Evolutionary conservation across 2,329 filamentous ascomycete species (phyloP).

Genomic region (Eutypa lata): DNA sequence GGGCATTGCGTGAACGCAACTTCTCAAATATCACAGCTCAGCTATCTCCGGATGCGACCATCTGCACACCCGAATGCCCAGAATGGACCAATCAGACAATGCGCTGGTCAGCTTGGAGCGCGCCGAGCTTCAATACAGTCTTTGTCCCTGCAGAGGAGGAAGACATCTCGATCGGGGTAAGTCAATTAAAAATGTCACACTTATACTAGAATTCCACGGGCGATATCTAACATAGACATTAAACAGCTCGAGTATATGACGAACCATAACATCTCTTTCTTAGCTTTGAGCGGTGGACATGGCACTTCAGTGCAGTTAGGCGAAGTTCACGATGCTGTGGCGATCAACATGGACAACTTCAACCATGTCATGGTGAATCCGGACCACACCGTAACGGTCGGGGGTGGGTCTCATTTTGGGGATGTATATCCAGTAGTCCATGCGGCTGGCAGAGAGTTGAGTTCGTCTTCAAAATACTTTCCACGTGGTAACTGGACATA

Average conservation of each 20-base stretch:
- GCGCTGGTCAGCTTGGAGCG: conserved; percentile 10
- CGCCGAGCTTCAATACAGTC: conserved; percentile 8
- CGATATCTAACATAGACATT: neutral
- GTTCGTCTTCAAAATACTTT: conserved; percentile 3
- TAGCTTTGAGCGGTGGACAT: conserved; percentile 10
- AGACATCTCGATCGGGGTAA: conserved; percentile 8
- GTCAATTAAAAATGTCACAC: neutral
- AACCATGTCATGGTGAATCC: conserved; percentile 6
- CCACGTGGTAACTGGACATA: neutral
- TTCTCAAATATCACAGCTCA: conserved; percentile 5
- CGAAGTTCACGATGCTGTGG: conserved; percentile 5
- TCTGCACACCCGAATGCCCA: conserved; percentile 7
- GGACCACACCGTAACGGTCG: conserved; percentile 7
- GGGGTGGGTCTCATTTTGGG: conserved; percentile 5
- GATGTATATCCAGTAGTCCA: conserved; percentile 6
- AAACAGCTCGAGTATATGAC: conserved; percentile 11
- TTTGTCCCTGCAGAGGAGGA: conserved; percentile 10
- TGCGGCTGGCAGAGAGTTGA: conserved; percentile 8
- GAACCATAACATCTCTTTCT: conserved; percentile 9
- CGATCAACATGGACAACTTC: conserved; percentile 11
- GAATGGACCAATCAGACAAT: conserved; percentile 5
- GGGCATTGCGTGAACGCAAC: conserved; percentile 2
- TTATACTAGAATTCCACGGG: neutral
- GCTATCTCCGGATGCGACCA: conserved; percentile 6
- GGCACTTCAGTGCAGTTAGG: conserved; percentile 7